phyloP scores from a whole-genome alignment of 108 stramenopile genomes.

The Stephanodiscus triporus region DNA sequence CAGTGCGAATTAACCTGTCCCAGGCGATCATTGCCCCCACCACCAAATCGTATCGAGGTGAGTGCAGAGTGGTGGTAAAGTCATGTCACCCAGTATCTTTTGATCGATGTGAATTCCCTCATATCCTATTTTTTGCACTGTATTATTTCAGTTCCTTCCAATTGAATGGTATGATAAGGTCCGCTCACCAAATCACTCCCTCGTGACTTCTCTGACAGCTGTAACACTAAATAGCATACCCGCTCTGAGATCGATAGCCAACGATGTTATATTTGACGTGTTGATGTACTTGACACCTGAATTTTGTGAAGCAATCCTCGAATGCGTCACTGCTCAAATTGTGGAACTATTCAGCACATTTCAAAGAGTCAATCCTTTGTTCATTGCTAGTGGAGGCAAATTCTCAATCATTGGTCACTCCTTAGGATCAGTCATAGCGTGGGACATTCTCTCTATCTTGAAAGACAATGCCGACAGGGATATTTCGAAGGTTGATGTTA shows the following conservation, averaged over 20 bases:
- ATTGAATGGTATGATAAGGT: conserved; percentile 86
- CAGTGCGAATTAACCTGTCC: not conserved
- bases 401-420: conserved; percentile 79
- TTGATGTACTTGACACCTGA: conserved; percentile 79
- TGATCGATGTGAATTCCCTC: not conserved
- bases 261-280: conserved; percentile 80
- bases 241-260: conserved; percentile 78
- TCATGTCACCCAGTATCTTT: not conserved
- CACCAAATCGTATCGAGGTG: conserved; percentile 75
- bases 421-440: conserved; percentile 87
- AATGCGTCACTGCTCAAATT: conserved; percentile 77
- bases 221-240: conserved; percentile 82
- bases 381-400: conserved; percentile 58
- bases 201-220: conserved; percentile 68
- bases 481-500: conserved; percentile 25
- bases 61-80: not conserved
- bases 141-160: conserved; percentile 56
- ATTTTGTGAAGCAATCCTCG: conserved; percentile 77
- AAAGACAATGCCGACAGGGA: conserved; percentile 51
- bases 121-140: not conserved
- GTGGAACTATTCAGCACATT: conserved; percentile 57
- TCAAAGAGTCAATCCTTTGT: conserved; percentile 64
- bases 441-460: conserved; percentile 82
- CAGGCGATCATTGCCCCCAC: conserved; percentile 48
- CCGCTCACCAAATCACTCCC: conserved; percentile 59